Base-by-base conservation (phyloP, 2,329 filamentous ascomycete genomes). In the Trichoderma breve region DNA sequence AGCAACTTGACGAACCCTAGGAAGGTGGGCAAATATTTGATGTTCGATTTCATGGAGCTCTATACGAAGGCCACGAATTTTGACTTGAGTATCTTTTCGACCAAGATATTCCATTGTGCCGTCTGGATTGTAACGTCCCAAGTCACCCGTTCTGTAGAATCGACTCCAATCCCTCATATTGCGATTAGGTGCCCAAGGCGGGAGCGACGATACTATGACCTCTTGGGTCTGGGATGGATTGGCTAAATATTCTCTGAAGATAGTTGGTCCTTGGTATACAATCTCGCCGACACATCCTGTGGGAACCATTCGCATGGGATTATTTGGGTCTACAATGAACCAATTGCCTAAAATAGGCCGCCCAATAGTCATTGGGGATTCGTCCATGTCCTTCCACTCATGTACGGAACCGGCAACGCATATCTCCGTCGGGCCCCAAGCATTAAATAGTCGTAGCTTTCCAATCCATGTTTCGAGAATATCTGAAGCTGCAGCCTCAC, bases 121-220 rank as follows among this genome's bases (percentile, higher is more conserved):
- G n/a, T 73, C 71, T 0, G 77, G 76, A 47, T 82, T 76, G 30
- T 84, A 84, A 60, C 76, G 76, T 1, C 78, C 84, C 8, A 86
- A 77, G 72, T 87, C 85, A 6, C 85, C 85, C 2, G 84, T 85
- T 71, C 81, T 82, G 74, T 86, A 87, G 3, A 83, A 72, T 0
- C 61, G 68, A 18, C 18, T 26, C 68, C 68, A 71, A 2, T 1
- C 18, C n/a, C 9, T n/a, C 8, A 6, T 1, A 7, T 71, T n/a
- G 1, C 32, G 32, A 4, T 76, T 76, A 9, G 75, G 81, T 21
- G 71, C 28, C 67, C 81, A 79, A 3, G 81, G 80, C 18, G 76
- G 81, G 12, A 71, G 68, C 6, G 58, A 36, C 4, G 60, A 30
- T 15, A 71, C 21, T 7, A 71, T 5, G 18, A 2, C 60, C 1